These are phyloP conservation scores for Backusella macrospora DNA, from an alignment of 192 early-diverging fungal genomes.

Conservation along the genomic window DNA sequence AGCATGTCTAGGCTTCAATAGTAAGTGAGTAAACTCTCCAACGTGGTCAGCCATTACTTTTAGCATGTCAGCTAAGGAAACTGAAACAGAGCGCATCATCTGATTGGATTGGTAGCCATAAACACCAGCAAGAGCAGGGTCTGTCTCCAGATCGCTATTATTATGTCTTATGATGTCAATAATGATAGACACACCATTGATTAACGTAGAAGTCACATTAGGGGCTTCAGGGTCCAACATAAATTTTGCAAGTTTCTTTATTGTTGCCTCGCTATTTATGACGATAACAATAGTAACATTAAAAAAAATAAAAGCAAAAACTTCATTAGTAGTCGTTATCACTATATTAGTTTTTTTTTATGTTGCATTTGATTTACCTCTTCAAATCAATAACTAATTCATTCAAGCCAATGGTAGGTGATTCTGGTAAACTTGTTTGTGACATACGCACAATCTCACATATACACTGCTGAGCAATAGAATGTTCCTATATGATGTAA, in stretches of 20 bases:
- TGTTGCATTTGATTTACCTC: slow-evolving; percentile 23
- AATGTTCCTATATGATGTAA: slow-evolving; percentile 34
- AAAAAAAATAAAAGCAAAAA: too few relatives aligned
- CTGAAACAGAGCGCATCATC: background rate
- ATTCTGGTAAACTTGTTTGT: slow-evolving; percentile 40
- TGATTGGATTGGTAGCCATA: slow-evolving; percentile 25
- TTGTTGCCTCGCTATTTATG: slow-evolving; percentile 66
- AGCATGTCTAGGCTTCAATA: slow-evolving; percentile 74
- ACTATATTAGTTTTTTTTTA: background rate
- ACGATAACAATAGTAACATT: background rate
- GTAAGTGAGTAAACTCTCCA: slow-evolving; percentile 75
- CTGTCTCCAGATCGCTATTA: slow-evolving; percentile 55
- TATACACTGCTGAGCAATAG: slow-evolving; percentile 46
- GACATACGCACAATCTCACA: slow-evolving; percentile 47
- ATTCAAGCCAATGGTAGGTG: slow-evolving; percentile 42
- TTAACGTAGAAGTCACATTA: slow-evolving; percentile 83
- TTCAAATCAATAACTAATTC: slow-evolving; percentile 40
- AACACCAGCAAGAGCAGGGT: slow-evolving; percentile 31
- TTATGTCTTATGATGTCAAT: slow-evolving; percentile 98
- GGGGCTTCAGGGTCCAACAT: slow-evolving; percentile 85
- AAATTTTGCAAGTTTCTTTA: slow-evolving; percentile 76
- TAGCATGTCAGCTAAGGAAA: slow-evolving; percentile 86
- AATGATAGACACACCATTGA: slow-evolving; percentile 94
- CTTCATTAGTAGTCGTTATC: background rate
- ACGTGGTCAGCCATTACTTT: slow-evolving; percentile 79